Conservation (phyloP, 345 rosid genomes). For the Gossypium raimondii region DNA sequence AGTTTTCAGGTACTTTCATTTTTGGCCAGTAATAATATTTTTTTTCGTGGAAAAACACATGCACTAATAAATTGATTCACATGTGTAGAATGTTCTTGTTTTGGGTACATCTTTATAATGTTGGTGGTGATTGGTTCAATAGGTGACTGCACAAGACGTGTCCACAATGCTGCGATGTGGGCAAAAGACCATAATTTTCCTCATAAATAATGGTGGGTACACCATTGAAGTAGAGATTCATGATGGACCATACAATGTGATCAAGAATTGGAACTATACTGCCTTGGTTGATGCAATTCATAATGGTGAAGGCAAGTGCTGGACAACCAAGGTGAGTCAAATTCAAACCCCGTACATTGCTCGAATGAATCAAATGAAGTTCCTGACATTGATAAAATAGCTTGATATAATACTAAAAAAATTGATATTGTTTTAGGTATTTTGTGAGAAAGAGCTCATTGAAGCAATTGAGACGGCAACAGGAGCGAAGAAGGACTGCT, state of each 20-base stretch:
- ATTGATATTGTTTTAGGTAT: conserved; percentile 33
- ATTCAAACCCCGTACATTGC: neutral
- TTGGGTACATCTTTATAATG: too few relatives aligned
- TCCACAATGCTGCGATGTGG: conserved; percentile 65
- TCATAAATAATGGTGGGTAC: conserved; percentile 79
- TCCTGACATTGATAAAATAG: neutral
- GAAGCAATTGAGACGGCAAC: conserved; percentile 56
- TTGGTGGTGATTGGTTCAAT: conserved; percentile 2
- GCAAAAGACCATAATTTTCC: conserved; percentile 67
- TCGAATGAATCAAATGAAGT: neutral
- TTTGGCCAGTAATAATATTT: neutral
- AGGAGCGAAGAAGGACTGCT: conserved; percentile 52
- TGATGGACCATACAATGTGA: conserved; percentile 82
- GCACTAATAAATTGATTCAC: neutral
- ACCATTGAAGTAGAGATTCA: conserved; percentile 85
- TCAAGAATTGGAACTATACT: conserved; percentile 4
- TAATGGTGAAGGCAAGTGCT: conserved; percentile 68
- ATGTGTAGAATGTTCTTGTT: neutral
- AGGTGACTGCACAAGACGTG: conserved; percentile 80
- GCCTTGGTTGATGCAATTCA: conserved; percentile 6
- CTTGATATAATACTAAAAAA: neutral
- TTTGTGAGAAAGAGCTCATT: conserved; percentile 56
- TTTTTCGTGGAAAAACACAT: neutral
- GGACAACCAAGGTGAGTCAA: conserved; percentile 66
- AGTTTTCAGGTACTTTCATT: conserved; percentile 61